These are phyloP conservation scores for Talaromyces sp. DNA, from an alignment of 2,329 filamentous ascomycete species.

Conservation along the genomic window DNA sequence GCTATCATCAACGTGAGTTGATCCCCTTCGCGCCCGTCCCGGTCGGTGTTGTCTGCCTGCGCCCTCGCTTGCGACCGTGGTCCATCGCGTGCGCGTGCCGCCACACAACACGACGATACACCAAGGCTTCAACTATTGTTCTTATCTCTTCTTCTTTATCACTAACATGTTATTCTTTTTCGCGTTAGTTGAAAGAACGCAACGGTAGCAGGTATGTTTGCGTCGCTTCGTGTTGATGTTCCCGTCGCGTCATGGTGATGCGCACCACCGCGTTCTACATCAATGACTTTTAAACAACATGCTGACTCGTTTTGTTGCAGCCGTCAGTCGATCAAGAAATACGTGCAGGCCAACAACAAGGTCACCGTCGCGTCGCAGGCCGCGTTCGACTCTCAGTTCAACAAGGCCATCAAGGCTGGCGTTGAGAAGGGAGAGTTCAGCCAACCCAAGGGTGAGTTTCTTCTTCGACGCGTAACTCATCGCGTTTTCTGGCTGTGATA, in stretches of 20 bases:
- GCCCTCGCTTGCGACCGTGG: slow-evolving; percentile 18
- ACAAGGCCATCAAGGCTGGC: slow-evolving; percentile 74
- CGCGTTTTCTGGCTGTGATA: neutral
- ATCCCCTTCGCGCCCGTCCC: slow-evolving; percentile 42
- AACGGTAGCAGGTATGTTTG: slow-evolving; percentile 63
- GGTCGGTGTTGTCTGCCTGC: slow-evolving; percentile 1
- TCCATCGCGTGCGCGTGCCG: slow-evolving; percentile 17
- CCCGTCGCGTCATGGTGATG: slow-evolving; percentile 21
- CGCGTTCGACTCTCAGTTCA: slow-evolving; percentile 71
- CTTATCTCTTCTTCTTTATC: neutral
- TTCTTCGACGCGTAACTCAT: neutral
- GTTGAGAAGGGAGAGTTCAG: slow-evolving; percentile 83
- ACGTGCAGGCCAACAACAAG: slow-evolving; percentile 67
- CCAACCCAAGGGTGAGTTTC: slow-evolving; percentile 77
- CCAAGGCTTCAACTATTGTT: neutral
- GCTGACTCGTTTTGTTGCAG: slow-evolving; percentile 31
- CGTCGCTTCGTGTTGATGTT: neutral
- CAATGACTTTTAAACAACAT: slow-evolving; percentile 25
- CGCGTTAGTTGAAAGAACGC: slow-evolving; percentile 61
- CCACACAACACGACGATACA: slow-evolving; percentile 8
- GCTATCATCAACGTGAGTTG: slow-evolving; percentile 65
- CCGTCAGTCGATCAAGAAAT: slow-evolving; percentile 70
- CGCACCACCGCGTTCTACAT: slow-evolving; percentile 16
- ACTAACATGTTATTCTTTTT: slow-evolving; percentile 14
- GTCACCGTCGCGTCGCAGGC: slow-evolving; percentile 50